These are phyloP conservation scores for Coniophora puteana DNA, from an alignment of 1,284 basidiomycete genomes.

Conservation along the genomic window DNA sequence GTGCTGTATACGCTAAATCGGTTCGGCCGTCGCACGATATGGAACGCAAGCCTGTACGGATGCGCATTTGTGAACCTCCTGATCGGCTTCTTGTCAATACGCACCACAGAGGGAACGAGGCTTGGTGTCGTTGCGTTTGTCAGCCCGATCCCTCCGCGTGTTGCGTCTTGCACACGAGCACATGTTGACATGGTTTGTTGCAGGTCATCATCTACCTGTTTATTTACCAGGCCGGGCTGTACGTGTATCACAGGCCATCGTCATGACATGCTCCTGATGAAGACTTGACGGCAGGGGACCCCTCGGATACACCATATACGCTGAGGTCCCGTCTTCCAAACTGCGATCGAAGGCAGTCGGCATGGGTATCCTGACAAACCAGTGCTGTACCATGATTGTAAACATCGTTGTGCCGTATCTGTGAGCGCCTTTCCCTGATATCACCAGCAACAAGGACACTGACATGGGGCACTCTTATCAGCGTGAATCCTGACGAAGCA, in stretches of 20 bases:
- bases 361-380: conserved; percentile 20
- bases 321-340: conserved; percentile 26
- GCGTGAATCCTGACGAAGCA: conserved; percentile 24
- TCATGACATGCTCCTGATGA: background rate
- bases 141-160: too few species aligned
- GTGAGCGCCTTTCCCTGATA: too few species aligned
- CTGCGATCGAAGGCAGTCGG: conserved; percentile 28
- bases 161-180: too few species aligned
- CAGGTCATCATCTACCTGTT: conserved; percentile 27
- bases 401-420: conserved; percentile 25
- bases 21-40: conserved; percentile 22
- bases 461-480: too few species aligned
- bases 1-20: conserved; percentile 23
- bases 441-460: too few species aligned
- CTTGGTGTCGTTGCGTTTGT: conserved; percentile 24
- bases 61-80: conserved; percentile 21
- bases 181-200: too few species aligned
- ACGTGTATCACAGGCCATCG: background rate
- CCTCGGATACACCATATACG: conserved; percentile 24
- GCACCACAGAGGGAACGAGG: conserved; percentile 14
- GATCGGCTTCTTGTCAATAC: conserved; percentile 26
- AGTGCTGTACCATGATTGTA: conserved; percentile 19
- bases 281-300: conserved; percentile 16
- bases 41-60: conserved; percentile 24
- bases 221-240: conserved; percentile 22